Percentiles rank a stretch among this genome's conserved stretches.
These are phyloP conservation scores for Juncus inflexus DNA, from an alignment of 176 grass and related monocot species.

Conservation along the genomic window DNA sequence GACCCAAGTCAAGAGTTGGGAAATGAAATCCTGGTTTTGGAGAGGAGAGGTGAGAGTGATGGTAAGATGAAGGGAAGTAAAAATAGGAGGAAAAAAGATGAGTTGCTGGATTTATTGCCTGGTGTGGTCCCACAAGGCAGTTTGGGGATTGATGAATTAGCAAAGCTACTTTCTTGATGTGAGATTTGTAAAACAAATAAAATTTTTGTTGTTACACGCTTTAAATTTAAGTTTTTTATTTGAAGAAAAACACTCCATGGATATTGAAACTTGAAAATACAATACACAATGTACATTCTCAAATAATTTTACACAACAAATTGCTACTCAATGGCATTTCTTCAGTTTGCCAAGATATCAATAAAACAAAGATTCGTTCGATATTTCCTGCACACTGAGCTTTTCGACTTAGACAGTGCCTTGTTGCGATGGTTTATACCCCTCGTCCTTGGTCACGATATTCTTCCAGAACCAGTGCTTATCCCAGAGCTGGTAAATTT, in stretches of 20 bases:
- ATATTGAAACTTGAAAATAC: no score
- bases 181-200: constrained; percentile 11
- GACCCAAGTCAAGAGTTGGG: constrained; percentile 25
- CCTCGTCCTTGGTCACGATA: constrained; percentile 44
- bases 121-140: constrained; percentile 60
- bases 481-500: constrained; percentile 76
- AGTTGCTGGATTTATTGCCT: constrained; percentile 34
- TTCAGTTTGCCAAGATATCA: not conserved
- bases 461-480: constrained; percentile 95
- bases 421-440: not conserved
- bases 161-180: constrained; percentile 58
- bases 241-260: no score
- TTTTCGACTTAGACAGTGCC: not conserved
- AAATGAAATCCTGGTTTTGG: constrained; percentile 13
- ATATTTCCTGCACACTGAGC: constrained; percentile 5
- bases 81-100: constrained; percentile 38
- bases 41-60: constrained; percentile 27
- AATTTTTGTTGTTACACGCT: constrained; percentile 1
- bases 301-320: not conserved
- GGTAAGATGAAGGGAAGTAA: constrained; percentile 15
- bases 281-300: no score
- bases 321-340: not conserved
- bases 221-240: not conserved
- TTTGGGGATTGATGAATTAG: constrained; percentile 85
- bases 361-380: not conserved